Evolutionary conservation across 306 rosid genomes (phyloP), one percentile per base, ranked within the genome.

Genomic region (Dalbergia oliveri): DNA sequence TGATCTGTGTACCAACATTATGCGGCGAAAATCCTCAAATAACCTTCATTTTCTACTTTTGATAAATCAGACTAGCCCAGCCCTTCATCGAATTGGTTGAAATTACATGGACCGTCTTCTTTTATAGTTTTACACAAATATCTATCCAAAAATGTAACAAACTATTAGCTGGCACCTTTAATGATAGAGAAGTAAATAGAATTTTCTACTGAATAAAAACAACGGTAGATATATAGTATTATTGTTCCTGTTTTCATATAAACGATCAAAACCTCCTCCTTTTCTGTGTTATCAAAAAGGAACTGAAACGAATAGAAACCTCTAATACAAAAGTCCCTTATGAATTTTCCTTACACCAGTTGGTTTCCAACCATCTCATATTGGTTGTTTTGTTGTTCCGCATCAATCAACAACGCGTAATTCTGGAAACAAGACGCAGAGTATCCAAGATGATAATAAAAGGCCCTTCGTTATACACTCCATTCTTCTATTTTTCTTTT

Each of bases 321-420:
- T 6, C 21, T 23, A 19, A 19, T 35, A 37, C 68, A 54, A 23
- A 69, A 33, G 33, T 43, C 50, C n/a, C 4, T 69, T 11, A 12
- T 31, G 57, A 57, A 54, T 57, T 56, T 54, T 21, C 34, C 60
- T 14, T 6, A 7, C 19, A 31, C 8, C 69, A 37, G 5, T 64
- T n/a, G 67, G 39, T 47, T 45, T 21, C 71, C 34, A 66, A 41
- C 54, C 53, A 37, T 72, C 68, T 18, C 54, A 73, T 41, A 14
- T 21, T 44, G 19, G 66, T 13, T 56, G 66, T 37, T 56, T 21
- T 14, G 3, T 53, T 19, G 13, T 57, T 26, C n/a, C 11, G 70
- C 34, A 15, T 61, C 18, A 16, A 75, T 47, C 35, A 45, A 45
- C 59, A 45, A 45, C 23, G 19, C 15, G 37, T 53, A 61, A 47